phyloP scores from a whole-genome alignment of 2,329 filamentous ascomycete genomes.

The Westerdykella ornata region DNA sequence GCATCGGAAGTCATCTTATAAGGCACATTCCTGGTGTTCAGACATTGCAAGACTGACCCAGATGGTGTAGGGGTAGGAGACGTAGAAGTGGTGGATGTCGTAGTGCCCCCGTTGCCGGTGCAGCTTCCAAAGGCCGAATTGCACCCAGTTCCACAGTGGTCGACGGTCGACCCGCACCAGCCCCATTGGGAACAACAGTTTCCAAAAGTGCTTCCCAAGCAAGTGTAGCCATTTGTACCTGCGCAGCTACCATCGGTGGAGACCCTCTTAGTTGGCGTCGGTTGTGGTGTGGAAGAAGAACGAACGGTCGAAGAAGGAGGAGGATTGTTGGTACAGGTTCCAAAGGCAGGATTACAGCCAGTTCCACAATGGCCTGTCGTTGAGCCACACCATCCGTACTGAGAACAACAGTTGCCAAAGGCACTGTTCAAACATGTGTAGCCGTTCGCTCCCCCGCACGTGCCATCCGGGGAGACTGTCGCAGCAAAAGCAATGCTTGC shows the following conservation, averaged over 20 bases:
- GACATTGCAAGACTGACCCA: constrained; percentile 20
- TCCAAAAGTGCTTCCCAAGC: constrained; percentile 39
- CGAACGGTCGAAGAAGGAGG: neutral
- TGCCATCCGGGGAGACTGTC: constrained; percentile 7
- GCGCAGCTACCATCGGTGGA: constrained; percentile 41
- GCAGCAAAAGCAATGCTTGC: neutral
- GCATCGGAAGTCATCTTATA: constrained; percentile 22
- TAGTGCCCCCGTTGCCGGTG: constrained; percentile 5
- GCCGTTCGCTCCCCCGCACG: constrained; percentile 8
- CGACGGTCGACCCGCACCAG: constrained; percentile 25
- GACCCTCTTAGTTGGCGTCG: constrained; percentile 22
- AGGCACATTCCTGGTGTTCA: constrained; percentile 31
- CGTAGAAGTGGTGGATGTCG: constrained; percentile 8
- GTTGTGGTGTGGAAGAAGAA: constrained; percentile 2
- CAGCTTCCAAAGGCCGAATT: constrained; percentile 36
- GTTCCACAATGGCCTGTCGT: constrained; percentile 8
- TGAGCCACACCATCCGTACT: constrained; percentile 12
- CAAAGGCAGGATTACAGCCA: constrained; percentile 14
- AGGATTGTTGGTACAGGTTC: constrained; percentile 13
- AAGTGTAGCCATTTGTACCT: constrained; percentile 38
- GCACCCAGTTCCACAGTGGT: constrained; percentile 37
- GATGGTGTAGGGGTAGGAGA: constrained; percentile 1
- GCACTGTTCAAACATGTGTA: constrained; percentile 8
- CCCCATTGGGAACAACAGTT: constrained; percentile 42
- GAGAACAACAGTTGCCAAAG: constrained; percentile 13